A percentile compares a stretch with the other conserved stretches of the same genome.
Evolutionary conservation across 805 yeast genomes (phyloP).

Genomic region (Candida boleticola): DNA sequence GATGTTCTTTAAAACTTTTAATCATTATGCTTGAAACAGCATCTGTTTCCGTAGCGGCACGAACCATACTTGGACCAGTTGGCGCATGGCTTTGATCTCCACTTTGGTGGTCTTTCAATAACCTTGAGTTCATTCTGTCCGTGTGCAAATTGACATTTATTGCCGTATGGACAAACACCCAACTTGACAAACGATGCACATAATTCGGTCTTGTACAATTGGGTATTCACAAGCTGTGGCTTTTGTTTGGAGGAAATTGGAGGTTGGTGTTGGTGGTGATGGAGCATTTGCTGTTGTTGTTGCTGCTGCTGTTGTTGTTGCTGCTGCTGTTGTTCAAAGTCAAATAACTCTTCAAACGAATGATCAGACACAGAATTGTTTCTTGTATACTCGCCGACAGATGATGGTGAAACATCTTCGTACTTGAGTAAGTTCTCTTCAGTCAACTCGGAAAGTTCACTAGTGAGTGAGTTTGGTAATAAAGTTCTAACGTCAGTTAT

Average conservation of each 20-base stretch:
- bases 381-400: not conserved
- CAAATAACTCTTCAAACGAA: slow-evolving; percentile 17
- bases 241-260: slow-evolving; percentile 8
- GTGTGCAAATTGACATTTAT: slow-evolving; percentile 93
- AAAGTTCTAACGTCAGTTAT: slow-evolving; percentile 17
- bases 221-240: slow-evolving; percentile 46
- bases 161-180: slow-evolving; percentile 79
- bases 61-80: slow-evolving; percentile 81
- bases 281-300: slow-evolving; percentile 9
- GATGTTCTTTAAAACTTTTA: not conserved
- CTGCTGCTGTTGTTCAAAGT: slow-evolving; percentile 17
- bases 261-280: slow-evolving; percentile 5
- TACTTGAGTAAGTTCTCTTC: slow-evolving; percentile 33
- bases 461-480: slow-evolving; percentile 19
- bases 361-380: slow-evolving; percentile 10
- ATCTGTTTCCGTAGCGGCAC: slow-evolving; percentile 87
- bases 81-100: slow-evolving; percentile 88
- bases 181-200: slow-evolving; percentile 74
- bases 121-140: slow-evolving; percentile 73
- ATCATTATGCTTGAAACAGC: slow-evolving; percentile 82
- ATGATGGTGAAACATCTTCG: slow-evolving; percentile 3
- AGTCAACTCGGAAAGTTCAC: slow-evolving; percentile 26
- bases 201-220: slow-evolving; percentile 84
- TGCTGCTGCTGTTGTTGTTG: slow-evolving; percentile 7
- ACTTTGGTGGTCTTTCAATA: slow-evolving; percentile 73